Conservation (phyloP, 2,329 filamentous ascomycete species). For the Monilinia polystroma region DNA sequence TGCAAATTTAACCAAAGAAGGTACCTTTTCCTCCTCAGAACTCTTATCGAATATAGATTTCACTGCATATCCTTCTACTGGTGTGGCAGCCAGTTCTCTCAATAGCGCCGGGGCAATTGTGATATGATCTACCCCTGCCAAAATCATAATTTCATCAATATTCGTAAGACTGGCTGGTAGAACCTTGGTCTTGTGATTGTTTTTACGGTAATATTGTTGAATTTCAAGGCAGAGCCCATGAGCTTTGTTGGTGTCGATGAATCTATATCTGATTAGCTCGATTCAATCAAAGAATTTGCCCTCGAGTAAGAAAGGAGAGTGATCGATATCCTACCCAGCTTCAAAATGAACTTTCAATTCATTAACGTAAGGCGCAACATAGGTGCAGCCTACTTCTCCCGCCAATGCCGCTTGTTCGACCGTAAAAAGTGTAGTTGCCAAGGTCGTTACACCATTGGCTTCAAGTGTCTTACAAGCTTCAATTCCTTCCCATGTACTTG, state of each 20-base stretch:
- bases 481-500: conserved; percentile 62
- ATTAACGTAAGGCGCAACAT: conserved; percentile 66
- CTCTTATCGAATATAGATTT: conserved; percentile 31
- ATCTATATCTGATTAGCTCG: conserved; percentile 40
- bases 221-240: conserved; percentile 45
- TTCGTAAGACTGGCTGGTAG: conserved; percentile 58
- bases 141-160: conserved; percentile 55
- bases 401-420: conserved; percentile 60
- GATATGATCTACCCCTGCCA: conserved; percentile 58
- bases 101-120: conserved; percentile 57
- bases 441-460: conserved; percentile 50
- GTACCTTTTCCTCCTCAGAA: background rate
- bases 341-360: conserved; percentile 63
- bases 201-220: conserved; percentile 52
- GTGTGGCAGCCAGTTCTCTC: conserved; percentile 24
- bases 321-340: conserved; percentile 41
- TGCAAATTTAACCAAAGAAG: conserved; percentile 31
- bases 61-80: conserved; percentile 20
- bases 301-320: background rate
- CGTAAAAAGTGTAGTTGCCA: conserved; percentile 63
- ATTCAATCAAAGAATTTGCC: background rate
- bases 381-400: conserved; percentile 56
- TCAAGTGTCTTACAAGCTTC: conserved; percentile 57
- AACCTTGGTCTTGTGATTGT: conserved; percentile 49
- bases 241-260: conserved; percentile 48